These are phyloP conservation scores for Phyllosticta citrichinensis DNA, from an alignment of 2,329 filamentous ascomycete genomes.

Conservation along the genomic window DNA sequence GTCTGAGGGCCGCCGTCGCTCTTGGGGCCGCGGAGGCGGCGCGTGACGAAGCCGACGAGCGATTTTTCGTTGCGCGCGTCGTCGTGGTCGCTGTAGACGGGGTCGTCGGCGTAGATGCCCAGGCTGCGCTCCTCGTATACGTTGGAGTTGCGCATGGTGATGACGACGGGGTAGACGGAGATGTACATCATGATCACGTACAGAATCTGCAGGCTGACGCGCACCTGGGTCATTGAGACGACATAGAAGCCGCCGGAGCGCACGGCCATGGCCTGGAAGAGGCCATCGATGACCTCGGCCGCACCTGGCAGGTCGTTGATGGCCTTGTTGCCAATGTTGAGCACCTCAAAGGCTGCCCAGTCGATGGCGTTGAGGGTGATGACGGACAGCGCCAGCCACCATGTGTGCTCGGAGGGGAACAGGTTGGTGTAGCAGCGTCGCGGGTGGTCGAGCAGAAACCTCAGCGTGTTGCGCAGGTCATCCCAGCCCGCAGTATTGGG, in stretches of 20 bases:
- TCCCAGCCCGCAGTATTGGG: constrained; percentile 29
- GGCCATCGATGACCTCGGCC: constrained; percentile 43
- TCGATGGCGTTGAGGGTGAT: constrained; percentile 45
- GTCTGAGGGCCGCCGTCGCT: constrained; percentile 15
- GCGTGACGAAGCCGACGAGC: constrained; percentile 13
- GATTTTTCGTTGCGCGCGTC: background rate
- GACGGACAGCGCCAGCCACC: constrained; percentile 44
- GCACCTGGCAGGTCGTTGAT: constrained; percentile 38
- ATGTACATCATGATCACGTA: constrained; percentile 60
- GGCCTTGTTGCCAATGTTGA: constrained; percentile 46
- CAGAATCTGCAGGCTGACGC: constrained; percentile 47
- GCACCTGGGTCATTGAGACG: constrained; percentile 39
- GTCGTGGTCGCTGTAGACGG: constrained; percentile 10
- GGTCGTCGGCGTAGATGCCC: constrained; percentile 44
- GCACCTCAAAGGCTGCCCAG: constrained; percentile 40
- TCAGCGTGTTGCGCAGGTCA: constrained; percentile 34
- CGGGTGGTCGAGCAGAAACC: constrained; percentile 52
- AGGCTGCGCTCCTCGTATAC: constrained; percentile 53
- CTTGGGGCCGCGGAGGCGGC: background rate
- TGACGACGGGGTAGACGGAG: constrained; percentile 50
- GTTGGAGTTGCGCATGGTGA: constrained; percentile 49
- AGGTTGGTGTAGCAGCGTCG: constrained; percentile 52
- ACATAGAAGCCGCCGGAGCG: constrained; percentile 42
- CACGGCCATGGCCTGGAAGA: constrained; percentile 49
- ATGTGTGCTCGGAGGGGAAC: constrained; percentile 51